Evolutionary conservation across 1,284 basidiomycete species (phyloP).

Genomic region (Cryptococcus sp.): DNA sequence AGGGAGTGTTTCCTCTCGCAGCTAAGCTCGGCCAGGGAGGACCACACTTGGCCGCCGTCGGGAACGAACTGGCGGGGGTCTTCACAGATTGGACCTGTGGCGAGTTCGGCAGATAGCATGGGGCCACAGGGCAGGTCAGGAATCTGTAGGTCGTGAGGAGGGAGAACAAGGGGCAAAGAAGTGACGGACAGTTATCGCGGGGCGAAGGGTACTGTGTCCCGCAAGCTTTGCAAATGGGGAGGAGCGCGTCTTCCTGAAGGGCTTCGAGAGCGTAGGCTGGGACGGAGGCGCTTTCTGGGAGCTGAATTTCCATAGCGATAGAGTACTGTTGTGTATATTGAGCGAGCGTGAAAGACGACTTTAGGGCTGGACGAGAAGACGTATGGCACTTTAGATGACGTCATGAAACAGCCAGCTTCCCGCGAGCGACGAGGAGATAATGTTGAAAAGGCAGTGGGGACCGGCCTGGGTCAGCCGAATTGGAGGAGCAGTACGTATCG

Average conservation of each 20-base stretch:
- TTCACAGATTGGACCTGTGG: conserved; percentile 35
- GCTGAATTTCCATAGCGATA: conserved; percentile 1
- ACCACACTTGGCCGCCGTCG: conserved; percentile 41
- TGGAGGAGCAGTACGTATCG: no score
- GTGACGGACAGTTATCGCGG: conserved; percentile 25
- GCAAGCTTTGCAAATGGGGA: conserved; percentile 46
- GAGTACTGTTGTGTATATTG: no score
- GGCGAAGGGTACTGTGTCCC: conserved; percentile 42
- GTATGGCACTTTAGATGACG: no score
- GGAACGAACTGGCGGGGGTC: conserved; percentile 45
- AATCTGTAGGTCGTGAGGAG: not conserved
- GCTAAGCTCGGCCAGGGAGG: conserved; percentile 31
- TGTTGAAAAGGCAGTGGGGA: no score
- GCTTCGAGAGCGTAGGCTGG: conserved; percentile 24
- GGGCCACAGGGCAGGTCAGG: not conserved
- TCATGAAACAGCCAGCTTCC: no score
- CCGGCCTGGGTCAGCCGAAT: no score
- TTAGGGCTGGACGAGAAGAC: no score
- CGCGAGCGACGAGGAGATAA: no score
- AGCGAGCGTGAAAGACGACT: no score
- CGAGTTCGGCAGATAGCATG: no score
- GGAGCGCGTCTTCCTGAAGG: conserved; percentile 31
- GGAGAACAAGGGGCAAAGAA: no score
- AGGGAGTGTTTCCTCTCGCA: conserved; percentile 24
- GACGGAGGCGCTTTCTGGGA: conserved; percentile 8